Percentiles rank a stretch among this genome's conserved stretches.
Conservation (phyloP, 192 early-diverging fungal genomes). For the Backusella tuberculispora region DNA sequence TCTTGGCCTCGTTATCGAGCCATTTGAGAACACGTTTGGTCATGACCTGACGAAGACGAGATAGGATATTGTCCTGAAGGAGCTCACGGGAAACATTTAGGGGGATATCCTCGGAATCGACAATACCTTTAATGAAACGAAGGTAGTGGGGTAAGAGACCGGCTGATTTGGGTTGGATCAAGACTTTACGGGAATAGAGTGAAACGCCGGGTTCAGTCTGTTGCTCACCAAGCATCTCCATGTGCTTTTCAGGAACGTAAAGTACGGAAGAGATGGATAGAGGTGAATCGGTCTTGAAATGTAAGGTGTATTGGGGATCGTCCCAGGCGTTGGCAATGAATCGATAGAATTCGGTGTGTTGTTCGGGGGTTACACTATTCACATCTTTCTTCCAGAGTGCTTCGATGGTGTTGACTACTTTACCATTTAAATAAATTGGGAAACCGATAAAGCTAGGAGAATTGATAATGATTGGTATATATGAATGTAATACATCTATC, state of each 20-base stretch:
- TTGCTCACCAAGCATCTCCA: conserved; percentile 58
- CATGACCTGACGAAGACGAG: conserved; percentile 60
- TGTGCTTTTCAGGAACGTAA: conserved; percentile 62
- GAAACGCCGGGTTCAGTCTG: conserved; percentile 62
- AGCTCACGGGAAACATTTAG: conserved; percentile 86
- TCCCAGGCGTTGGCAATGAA: conserved; percentile 65
- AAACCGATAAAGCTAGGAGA: conserved; percentile 59
- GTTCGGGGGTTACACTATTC: conserved; percentile 55
- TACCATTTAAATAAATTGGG: conserved; percentile 60
- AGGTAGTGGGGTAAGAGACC: conserved; percentile 80
- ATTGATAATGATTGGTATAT: no score
- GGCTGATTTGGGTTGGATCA: conserved; percentile 66
- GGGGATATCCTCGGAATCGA: conserved; percentile 85
- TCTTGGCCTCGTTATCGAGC: conserved; percentile 57
- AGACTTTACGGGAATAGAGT: conserved; percentile 65
- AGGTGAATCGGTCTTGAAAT: conserved; percentile 67
- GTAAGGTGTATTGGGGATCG: conserved; percentile 60
- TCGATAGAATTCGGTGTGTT: conserved; percentile 64
- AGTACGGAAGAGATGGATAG: conserved; percentile 60
- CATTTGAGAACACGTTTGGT: conserved; percentile 60
- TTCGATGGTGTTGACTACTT: conserved; percentile 60
- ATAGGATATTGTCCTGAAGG: conserved; percentile 69
- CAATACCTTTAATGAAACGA: conserved; percentile 78
- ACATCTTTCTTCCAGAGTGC: conserved; percentile 66
- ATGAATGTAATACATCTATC: no score